These are phyloP conservation scores for Cornus kousa DNA, from an alignment of 148 eudicot species.

Conservation along the genomic window DNA sequence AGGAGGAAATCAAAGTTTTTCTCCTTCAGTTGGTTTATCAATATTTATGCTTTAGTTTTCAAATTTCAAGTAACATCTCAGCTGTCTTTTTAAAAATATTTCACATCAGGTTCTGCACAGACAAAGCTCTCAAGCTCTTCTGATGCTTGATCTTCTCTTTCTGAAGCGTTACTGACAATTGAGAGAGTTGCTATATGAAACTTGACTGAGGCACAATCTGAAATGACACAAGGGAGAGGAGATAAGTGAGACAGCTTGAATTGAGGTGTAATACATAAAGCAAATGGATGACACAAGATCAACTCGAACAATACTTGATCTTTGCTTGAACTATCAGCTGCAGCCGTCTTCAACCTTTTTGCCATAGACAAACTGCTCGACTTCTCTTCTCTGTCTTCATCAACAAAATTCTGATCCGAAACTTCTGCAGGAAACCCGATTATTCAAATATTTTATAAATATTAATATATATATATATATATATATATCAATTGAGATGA, in stretches of 20 bases:
- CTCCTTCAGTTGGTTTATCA: not conserved
- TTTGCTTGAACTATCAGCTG: slow-evolving; percentile 6
- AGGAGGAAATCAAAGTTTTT: not conserved
- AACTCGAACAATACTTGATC: slow-evolving; percentile 17
- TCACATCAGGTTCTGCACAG: not conserved
- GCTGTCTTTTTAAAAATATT: not conserved
- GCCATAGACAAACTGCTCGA: not conserved
- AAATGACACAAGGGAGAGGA: not conserved
- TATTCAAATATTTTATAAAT: not conserved
- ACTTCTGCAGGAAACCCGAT: slow-evolving; percentile 23
- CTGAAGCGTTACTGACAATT: not conserved
- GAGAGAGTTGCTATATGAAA: not conserved
- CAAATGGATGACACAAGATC: not conserved
- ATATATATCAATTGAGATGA: not conserved
- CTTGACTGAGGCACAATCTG: not conserved
- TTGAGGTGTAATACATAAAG: not conserved
- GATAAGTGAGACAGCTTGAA: not conserved
- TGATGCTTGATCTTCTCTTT: not conserved
- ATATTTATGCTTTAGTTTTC: not conserved
- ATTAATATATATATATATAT: too few relatives aligned
- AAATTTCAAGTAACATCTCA: not conserved
- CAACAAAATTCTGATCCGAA: slow-evolving; percentile 27
- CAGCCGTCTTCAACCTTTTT: slow-evolving; percentile 20
- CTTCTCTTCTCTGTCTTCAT: slow-evolving; percentile 8
- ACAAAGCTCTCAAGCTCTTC: not conserved